Base-by-base conservation (phyloP, 495 filamentous ascomycete species). In the Aspergillus diversus region DNA sequence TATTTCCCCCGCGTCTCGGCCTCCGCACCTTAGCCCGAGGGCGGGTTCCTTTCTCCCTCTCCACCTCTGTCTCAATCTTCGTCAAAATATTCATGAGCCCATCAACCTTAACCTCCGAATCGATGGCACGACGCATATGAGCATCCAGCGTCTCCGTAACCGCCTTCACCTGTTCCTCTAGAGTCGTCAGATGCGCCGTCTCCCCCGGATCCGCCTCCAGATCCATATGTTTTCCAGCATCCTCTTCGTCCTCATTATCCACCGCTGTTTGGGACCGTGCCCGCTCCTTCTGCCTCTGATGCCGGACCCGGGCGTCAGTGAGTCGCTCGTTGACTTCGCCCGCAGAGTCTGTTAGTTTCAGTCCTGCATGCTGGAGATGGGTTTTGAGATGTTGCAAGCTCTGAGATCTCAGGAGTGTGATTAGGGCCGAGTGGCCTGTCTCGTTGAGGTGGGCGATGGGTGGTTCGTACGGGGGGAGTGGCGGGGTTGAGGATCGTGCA, bases 391-490 rank as follows among this genome's bases (percentile, higher is more conserved):
- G 57, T 13, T 70, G 67, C n/a, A 78, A 59, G n/a, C 66, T 50
- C 17, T 73, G 66, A 12, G 71, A 66, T 27, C 71, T 59, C 5
- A 75, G 64, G 11, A 84, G 73, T 5, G 63, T 34, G 0, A 72
- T 43, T 13, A 85, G 73, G 0, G 73, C 69, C 12, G 64, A 59
- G 50, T 78, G 75, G 37, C 68, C 67, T 17, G 71, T 69, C 15
- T 61, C 48, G 39, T 73, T 80, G 5, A 83, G 82, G 11, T 87
- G 81, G 35, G 76, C 81, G 16, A 78, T 66, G 12, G 83, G 86
- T 1, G 82, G 69, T 64, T 90, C 79, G 71, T 92, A 91, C 7
- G 77, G 67, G 4, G 88, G 88, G 8, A 89, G 73, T 0, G 76
- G 69, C 12, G 74, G 69, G 33, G 70, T 59, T 34, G 15, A 13